Conservation (phyloP, 2,329 filamentous ascomycete genomes). For the Talaromyces sp. region DNA sequence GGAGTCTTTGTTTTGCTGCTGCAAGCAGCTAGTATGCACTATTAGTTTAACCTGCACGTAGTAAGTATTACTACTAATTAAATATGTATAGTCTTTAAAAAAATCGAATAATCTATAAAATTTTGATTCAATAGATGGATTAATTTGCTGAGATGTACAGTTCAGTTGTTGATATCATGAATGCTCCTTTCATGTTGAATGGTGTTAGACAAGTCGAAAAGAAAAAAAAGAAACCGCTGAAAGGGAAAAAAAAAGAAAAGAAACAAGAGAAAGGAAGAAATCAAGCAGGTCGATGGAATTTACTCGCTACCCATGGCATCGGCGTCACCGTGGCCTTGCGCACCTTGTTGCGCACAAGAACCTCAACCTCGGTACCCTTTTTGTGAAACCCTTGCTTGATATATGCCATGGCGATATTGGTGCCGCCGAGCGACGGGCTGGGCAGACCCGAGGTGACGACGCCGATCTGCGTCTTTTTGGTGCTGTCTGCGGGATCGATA, state of each 20-base stretch:
- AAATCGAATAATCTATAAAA: too few species aligned
- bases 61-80: too few species aligned
- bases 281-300: conserved; percentile 55
- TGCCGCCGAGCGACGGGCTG: conserved; percentile 69
- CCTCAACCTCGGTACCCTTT: conserved; percentile 71
- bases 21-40: too few species aligned
- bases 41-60: too few species aligned
- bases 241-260: not conserved
- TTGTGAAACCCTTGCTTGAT: conserved; percentile 77
- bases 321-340: conserved; percentile 71
- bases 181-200: not conserved
- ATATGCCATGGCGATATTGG: conserved; percentile 96
- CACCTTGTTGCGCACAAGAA: conserved; percentile 70
- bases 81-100: not conserved
- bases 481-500: conserved; percentile 46
- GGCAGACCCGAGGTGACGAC: conserved; percentile 84
- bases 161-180: not conserved
- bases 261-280: not conserved
- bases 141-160: not conserved
- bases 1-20: too few species aligned
- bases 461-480: conserved; percentile 57
- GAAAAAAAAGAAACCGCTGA: not conserved
- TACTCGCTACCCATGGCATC: conserved; percentile 82
- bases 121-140: too few species aligned
- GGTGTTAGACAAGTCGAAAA: not conserved